Evolutionary conservation across 257 asterid species (phyloP).

Genomic region (Forsythia suspensa): DNA sequence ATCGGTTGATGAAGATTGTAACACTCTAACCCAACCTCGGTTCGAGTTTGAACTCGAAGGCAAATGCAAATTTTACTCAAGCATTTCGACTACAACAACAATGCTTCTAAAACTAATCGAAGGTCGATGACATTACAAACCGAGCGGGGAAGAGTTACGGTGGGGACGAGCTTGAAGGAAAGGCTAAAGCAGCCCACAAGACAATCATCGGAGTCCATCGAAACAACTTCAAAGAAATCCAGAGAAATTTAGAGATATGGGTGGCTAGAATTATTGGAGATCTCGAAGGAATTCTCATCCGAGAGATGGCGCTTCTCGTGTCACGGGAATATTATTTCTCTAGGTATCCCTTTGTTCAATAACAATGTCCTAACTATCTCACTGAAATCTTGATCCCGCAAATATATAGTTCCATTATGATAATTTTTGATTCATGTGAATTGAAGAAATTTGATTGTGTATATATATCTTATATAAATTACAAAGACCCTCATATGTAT

Average conservation of each 20-base stretch:
- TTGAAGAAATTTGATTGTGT: too few relatives aligned
- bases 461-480: too few relatives aligned
- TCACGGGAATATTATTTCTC: constrained; percentile 75
- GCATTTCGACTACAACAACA: constrained; percentile 91
- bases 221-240: constrained; percentile 90
- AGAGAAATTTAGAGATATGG: constrained; percentile 94
- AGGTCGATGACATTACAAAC: constrained; percentile 72
- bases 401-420: constrained; percentile 26
- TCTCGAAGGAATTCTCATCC: constrained; percentile 84
- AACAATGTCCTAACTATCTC: constrained; percentile 13
- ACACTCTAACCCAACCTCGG: constrained; percentile 43
- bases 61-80: constrained; percentile 82
- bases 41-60: constrained; percentile 83
- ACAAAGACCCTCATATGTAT: too few relatives aligned
- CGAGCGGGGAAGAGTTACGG: constrained; percentile 56
- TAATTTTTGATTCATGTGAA: constrained; percentile 23
- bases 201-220: constrained; percentile 75
- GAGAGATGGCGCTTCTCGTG: constrained; percentile 85
- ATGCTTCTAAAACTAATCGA: constrained; percentile 86
- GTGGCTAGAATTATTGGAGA: constrained; percentile 94
- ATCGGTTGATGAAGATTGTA: too few relatives aligned
- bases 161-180: constrained; percentile 61
- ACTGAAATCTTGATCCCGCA: constrained; percentile 18
- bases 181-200: constrained; percentile 58
- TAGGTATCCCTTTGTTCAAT: constrained; percentile 81